phyloP scores from a whole-genome alignment of 345 rosid genomes.

The Aethionema arabicum region DNA sequence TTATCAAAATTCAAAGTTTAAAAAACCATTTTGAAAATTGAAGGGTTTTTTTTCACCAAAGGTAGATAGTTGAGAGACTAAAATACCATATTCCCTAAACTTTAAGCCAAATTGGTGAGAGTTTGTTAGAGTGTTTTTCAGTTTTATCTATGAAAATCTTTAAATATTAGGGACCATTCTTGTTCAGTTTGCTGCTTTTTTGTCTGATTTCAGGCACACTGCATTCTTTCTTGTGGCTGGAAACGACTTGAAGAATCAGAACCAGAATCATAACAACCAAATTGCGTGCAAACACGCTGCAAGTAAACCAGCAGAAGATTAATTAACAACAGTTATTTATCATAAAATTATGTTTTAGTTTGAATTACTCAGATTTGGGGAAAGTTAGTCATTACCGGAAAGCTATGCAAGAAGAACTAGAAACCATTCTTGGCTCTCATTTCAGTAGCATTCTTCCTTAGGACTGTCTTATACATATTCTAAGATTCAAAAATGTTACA shows the following conservation, averaged over 20 bases:
- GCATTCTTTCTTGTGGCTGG: constrained; percentile 96
- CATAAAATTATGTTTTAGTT: constrained; percentile 2
- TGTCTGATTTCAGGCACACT: constrained; percentile 58
- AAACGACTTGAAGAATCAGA: constrained; percentile 68
- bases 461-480: neutral
- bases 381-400: neutral
- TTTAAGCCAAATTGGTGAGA: constrained; percentile 1
- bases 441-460: constrained; percentile 9
- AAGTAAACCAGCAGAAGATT: constrained; percentile 40
- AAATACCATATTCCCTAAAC: neutral
- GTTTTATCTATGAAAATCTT: neutral
- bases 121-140: constrained; percentile 1
- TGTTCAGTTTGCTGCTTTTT: neutral
- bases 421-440: neutral
- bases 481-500: constrained; percentile 10
- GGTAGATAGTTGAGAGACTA: too few relatives aligned
- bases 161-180: neutral
- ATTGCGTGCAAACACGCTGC: constrained; percentile 51
- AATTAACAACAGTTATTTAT: constrained; percentile 8
- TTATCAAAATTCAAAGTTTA: too few relatives aligned
- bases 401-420: constrained; percentile 11
- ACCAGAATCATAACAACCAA: constrained; percentile 27
- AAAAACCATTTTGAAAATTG: too few relatives aligned
- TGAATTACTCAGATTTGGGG: neutral
- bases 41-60: too few relatives aligned